Base-by-base conservation (phyloP, 2,329 filamentous ascomycete species). In the Lasiodiplodia sp. region DNA sequence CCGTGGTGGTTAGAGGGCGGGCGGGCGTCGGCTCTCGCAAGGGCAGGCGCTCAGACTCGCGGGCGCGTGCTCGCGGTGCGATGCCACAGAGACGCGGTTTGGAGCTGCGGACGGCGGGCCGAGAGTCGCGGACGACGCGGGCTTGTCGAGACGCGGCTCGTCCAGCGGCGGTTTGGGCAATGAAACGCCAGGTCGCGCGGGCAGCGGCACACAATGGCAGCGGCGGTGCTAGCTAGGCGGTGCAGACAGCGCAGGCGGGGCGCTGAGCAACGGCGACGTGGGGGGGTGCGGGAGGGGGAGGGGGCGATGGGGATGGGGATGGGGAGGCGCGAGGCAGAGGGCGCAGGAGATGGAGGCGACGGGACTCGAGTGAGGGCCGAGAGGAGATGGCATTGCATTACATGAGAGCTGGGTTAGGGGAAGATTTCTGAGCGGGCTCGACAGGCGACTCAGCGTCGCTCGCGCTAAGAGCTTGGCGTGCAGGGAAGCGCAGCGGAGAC, bases 321-420 rank as follows among this genome's bases (percentile, higher is more conserved):
- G 58, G 58, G 58, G 47, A 52, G 25, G 60, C 60, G 60, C 44
- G 31, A 64, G 60, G 60, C 60, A 64, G 60, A 64, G 47, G 58
- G 60, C 44, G 60, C 60, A 31, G 60, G 60, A 64, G 60, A 64
- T 64, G 60, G 60, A 63, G 60, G 60, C 60, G 60, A 64, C 60
- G 60, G 47, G 60, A 64, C 60, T 64, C 60, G 60, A 64, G 18
- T 52, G 60, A 64, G 60, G 60, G 60, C 60, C 60, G 60, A 64
- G 60, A 64, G 44, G 60, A 52, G 47, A 37, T 51, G 60, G 28
- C 63, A 55, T 55, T 66, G 51, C 63, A 66, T 66, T 66, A 66
- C 63, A 65, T 65, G 62, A 65, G 62, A 49, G 47, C 47, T 65
- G 62, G 62, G 62, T 65, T 65, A 65, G 62, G 62, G 62, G 49